Conservation (phyloP, 768 basidiomycete species). For the Kwoniella bestiolae region DNA sequence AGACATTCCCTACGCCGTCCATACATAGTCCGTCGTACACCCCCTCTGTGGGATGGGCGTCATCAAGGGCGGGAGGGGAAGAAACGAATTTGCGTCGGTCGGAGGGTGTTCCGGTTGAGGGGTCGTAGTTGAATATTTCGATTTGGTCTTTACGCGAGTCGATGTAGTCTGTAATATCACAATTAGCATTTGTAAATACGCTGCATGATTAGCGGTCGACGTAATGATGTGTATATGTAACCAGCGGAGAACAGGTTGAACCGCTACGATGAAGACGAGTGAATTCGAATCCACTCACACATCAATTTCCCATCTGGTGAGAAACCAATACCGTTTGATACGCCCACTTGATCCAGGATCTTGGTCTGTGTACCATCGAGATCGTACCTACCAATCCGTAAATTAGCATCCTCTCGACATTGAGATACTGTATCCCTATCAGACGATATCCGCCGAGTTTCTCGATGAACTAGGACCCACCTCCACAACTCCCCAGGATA, state of each 20-base stretch:
- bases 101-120: constrained; percentile 34
- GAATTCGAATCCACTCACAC: constrained; percentile 40
- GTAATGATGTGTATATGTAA: too few species aligned
- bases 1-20: constrained; percentile 50
- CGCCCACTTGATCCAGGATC: constrained; percentile 40
- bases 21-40: constrained; percentile 52
- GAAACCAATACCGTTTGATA: constrained; percentile 53
- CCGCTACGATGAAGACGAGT: background rate
- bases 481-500: constrained; percentile 37
- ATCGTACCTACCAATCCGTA: constrained; percentile 35
- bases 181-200: too few species aligned
- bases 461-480: too few species aligned
- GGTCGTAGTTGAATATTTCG: constrained; percentile 39
- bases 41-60: constrained; percentile 24
- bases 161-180: constrained; percentile 45
- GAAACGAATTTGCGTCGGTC: constrained; percentile 34
- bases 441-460: background rate
- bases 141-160: constrained; percentile 46
- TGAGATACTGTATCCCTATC: background rate
- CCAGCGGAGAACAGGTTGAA: too few species aligned
- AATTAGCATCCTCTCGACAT: background rate
- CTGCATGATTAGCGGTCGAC: too few species aligned
- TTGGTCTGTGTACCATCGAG: constrained; percentile 41
- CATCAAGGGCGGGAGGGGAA: constrained; percentile 27
- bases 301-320: constrained; percentile 48